Percentiles rank a stretch among this genome's conserved stretches.
Conservation (phyloP, 2,329 filamentous ascomycete species). For the Claviceps africana region DNA sequence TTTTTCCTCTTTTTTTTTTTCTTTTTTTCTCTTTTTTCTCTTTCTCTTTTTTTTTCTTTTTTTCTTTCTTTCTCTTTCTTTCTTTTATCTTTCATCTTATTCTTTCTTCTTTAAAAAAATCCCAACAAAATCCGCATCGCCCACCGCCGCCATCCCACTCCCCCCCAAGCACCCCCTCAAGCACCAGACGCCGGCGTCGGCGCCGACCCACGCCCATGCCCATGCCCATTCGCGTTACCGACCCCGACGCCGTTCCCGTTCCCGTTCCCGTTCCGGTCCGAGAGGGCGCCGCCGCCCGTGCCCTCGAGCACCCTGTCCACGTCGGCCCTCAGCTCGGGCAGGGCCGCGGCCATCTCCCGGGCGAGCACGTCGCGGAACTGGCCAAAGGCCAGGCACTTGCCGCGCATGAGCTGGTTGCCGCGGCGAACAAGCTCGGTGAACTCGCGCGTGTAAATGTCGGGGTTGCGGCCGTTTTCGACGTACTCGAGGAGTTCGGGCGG, state of each 20-base stretch:
- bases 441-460: conserved; percentile 61
- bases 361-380: conserved; percentile 49
- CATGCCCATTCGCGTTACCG: not conserved
- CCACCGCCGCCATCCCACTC: not conserved
- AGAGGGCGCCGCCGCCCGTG: conserved; percentile 22
- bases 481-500: conserved; percentile 53
- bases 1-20: no score
- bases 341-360: conserved; percentile 38
- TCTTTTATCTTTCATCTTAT: no score
- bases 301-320: conserved; percentile 35
- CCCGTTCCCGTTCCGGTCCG: not conserved
- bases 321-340: conserved; percentile 45
- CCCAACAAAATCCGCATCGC: not conserved
- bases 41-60: no score
- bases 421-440: conserved; percentile 56
- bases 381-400: conserved; percentile 48
- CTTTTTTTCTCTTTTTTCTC: no score
- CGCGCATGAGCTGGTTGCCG: conserved; percentile 52
- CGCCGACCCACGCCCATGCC: not conserved
- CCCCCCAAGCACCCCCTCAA: not conserved
- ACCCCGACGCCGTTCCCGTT: not conserved
- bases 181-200: not conserved
- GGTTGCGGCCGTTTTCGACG: conserved; percentile 58
- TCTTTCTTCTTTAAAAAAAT: no score
- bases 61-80: no score